phyloP scores from a whole-genome alignment of 331 rosid species.

The Quercus phellos region DNA sequence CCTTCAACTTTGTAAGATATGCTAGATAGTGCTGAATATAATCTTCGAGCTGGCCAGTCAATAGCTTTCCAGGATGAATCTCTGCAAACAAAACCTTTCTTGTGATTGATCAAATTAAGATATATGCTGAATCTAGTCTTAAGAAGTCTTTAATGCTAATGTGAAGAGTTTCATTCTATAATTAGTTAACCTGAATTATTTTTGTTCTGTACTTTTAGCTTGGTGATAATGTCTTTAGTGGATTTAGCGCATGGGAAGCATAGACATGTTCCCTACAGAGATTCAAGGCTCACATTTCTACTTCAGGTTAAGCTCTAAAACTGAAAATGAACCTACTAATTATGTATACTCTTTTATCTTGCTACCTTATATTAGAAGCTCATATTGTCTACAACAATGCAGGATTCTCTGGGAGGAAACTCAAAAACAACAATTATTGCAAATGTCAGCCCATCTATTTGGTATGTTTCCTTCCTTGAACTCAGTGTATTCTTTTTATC shows the following conservation, averaged over 20 bases:
- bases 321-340: neutral
- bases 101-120: neutral
- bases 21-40: neutral
- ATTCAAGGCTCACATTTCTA: slow-evolving; percentile 94
- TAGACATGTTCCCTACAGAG: slow-evolving; percentile 97
- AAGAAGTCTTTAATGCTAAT: neutral
- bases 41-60: neutral
- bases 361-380: slow-evolving; percentile 13
- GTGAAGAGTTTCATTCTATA: neutral
- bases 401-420: slow-evolving; percentile 98
- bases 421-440: slow-evolving; percentile 93
- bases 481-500: neutral
- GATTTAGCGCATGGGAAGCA: slow-evolving; percentile 93
- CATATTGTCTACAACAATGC: slow-evolving; percentile 30
- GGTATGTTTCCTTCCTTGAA: slow-evolving; percentile 47
- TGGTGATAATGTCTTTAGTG: slow-evolving; percentile 95
- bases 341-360: slow-evolving; percentile 1
- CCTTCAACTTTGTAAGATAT: neutral
- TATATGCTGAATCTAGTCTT: neutral
- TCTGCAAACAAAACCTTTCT: neutral
- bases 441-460: slow-evolving; percentile 91
- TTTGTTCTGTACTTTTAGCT: slow-evolving; percentile 39
- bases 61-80: neutral
- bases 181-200: slow-evolving; percentile 23
- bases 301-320: slow-evolving; percentile 70